Evolutionary conservation across 2,329 filamentous ascomycete species (phyloP).

Genomic region (Diplodia scrobiculata): DNA sequence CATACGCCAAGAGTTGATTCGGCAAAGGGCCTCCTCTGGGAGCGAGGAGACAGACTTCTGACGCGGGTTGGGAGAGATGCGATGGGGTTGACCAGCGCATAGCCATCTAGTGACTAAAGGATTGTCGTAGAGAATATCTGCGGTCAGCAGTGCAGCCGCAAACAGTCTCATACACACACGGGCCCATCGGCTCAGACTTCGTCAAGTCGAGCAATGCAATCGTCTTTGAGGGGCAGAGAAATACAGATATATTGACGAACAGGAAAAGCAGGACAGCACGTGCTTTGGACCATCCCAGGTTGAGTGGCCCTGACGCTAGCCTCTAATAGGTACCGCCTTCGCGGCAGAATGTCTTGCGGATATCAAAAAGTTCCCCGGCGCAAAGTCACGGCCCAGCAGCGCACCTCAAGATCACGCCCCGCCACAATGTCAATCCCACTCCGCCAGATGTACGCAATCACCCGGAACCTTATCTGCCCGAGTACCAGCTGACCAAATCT

Average conservation of each 20-base stretch:
- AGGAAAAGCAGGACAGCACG: neutral
- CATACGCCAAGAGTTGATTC: too few species aligned
- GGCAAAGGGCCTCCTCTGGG: neutral
- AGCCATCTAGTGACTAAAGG: too few species aligned
- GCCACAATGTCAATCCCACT: slow-evolving; percentile 26
- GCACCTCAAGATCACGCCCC: slow-evolving; percentile 10
- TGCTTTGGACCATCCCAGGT: neutral
- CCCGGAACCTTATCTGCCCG: too few species aligned
- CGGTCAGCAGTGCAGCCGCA: too few species aligned
- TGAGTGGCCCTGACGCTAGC: neutral
- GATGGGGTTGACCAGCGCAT: too few species aligned
- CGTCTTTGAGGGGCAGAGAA: too few species aligned
- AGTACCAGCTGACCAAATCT: neutral
- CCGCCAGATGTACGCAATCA: slow-evolving; percentile 24
- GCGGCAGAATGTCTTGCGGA: slow-evolving; percentile 15
- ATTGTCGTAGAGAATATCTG: too few species aligned
- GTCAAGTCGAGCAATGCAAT: too few species aligned
- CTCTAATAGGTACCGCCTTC: slow-evolving; percentile 7
- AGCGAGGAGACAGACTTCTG: neutral
- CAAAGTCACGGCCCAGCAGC: slow-evolving; percentile 13
- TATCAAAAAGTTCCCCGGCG: slow-evolving; percentile 28
- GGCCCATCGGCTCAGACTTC: too few species aligned
- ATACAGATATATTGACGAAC: neutral
- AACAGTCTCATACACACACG: too few species aligned
- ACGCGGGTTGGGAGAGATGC: neutral